phyloP scores from a whole-genome alignment of 2,329 filamentous ascomycete species.

The Dichotomopilus funicola region DNA sequence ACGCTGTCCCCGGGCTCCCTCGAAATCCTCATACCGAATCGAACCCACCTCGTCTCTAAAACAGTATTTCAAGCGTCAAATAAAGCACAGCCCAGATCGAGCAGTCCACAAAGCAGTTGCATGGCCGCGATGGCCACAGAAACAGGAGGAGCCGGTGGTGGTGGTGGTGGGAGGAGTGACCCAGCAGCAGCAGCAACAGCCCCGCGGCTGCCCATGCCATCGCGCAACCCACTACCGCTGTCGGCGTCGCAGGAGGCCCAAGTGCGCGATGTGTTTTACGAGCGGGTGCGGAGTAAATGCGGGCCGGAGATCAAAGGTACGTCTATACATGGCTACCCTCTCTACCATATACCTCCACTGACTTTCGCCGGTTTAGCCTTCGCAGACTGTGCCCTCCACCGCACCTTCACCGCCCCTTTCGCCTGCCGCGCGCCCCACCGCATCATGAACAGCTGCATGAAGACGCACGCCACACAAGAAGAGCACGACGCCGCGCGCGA shows the following conservation, averaged over 20 bases:
- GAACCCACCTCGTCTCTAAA: not conserved
- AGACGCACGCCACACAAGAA: slow-evolving; percentile 71
- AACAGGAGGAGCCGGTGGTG: not conserved
- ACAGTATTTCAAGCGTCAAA: not conserved
- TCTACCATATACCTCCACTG: not conserved
- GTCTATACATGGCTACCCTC: slow-evolving; percentile 12
- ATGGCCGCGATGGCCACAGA: slow-evolving; percentile 37
- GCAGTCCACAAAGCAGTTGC: slow-evolving; percentile 1
- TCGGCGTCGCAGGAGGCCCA: slow-evolving; percentile 76
- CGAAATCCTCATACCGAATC: too few species aligned
- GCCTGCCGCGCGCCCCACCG: slow-evolving; percentile 72
- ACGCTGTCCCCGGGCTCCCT: too few species aligned
- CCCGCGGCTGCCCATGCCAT: slow-evolving; percentile 42
- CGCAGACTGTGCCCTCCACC: slow-evolving; percentile 78
- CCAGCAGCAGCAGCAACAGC: slow-evolving; percentile 10
- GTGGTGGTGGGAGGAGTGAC: too few species aligned
- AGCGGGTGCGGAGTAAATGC: slow-evolving; percentile 69
- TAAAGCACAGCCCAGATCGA: not conserved
- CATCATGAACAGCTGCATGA: slow-evolving; percentile 92
- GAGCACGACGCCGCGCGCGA: slow-evolving; percentile 84
- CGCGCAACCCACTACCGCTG: slow-evolving; percentile 74
- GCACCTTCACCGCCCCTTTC: slow-evolving; percentile 83
- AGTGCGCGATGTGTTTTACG: slow-evolving; percentile 74
- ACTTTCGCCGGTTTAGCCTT: slow-evolving; percentile 58
- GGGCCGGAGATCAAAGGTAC: slow-evolving; percentile 70